Percentiles rank a stretch among this genome's conserved stretches.
These are phyloP conservation scores for Diplogelasinospora grovesii DNA, from an alignment of 495 filamentous ascomycete species.

Conservation along the genomic window DNA sequence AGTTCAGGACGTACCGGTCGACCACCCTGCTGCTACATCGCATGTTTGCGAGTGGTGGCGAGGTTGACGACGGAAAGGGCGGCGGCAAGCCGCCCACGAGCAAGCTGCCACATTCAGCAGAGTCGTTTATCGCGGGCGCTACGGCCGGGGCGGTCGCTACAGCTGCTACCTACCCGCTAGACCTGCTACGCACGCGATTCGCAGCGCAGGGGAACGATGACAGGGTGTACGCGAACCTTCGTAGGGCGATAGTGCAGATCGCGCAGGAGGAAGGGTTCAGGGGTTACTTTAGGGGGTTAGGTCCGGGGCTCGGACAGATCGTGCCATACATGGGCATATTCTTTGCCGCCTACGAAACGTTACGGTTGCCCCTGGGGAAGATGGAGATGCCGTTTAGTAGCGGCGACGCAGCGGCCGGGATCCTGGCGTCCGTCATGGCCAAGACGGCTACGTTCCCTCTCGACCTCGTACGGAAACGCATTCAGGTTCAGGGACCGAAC, in stretches of 20 bases:
- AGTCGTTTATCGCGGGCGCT: constrained; percentile 74
- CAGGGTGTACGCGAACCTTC: constrained; percentile 65
- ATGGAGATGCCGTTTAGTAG: constrained; percentile 65
- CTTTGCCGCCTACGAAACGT: constrained; percentile 78
- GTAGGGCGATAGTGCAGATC: constrained; percentile 64
- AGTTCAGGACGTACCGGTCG: constrained; percentile 86
- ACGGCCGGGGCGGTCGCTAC: constrained; percentile 75
- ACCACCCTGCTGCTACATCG: constrained; percentile 54
- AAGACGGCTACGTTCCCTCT: constrained; percentile 91
- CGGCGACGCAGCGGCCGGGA: constrained; percentile 74
- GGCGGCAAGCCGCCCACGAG: no score
- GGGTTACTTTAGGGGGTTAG: constrained; percentile 83
- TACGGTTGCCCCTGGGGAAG: constrained; percentile 45
- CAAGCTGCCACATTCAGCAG: constrained; percentile 47
- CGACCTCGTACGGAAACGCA: constrained; percentile 85
- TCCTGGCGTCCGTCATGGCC: constrained; percentile 67
- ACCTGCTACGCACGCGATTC: constrained; percentile 89
- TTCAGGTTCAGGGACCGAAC: constrained; percentile 94
- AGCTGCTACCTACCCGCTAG: constrained; percentile 80
- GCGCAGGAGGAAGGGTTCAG: constrained; percentile 59
- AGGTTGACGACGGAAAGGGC: no score
- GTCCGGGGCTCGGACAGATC: constrained; percentile 75
- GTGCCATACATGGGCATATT: constrained; percentile 96
- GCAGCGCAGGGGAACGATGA: constrained; percentile 90
- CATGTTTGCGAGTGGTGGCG: constrained; percentile 24